Conservation (phyloP, 129 eudicot genomes). For the Cynara cardunculus region DNA sequence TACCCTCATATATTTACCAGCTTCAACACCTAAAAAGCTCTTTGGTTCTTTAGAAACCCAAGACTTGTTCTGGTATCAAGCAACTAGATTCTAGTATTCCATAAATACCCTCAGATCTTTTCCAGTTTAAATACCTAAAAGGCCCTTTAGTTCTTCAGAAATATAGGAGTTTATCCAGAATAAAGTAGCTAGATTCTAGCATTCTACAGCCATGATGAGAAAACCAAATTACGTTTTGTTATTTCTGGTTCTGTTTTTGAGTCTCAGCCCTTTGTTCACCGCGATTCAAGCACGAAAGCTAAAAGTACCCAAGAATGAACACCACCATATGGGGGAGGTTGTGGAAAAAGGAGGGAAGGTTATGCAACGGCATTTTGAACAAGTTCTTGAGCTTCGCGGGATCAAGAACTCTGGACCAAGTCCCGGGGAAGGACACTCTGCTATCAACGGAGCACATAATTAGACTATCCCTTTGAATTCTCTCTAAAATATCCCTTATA, state of each 20-base stretch:
- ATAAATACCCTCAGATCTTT: conserved; percentile 8
- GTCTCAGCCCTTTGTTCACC: conserved; percentile 25
- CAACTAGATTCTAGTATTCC: not conserved
- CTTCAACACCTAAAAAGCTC: not conserved
- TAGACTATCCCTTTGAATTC: not conserved
- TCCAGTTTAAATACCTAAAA: conserved; percentile 10
- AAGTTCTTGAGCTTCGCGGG: conserved; percentile 37
- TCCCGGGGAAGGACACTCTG: conserved; percentile 57
- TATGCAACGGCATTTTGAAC: conserved; percentile 11
- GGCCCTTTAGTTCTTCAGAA: conserved; percentile 5
- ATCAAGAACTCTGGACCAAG: conserved; percentile 65
- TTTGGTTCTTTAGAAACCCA: not conserved
- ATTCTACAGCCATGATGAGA: conserved; percentile 34
- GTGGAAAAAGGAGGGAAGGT: not conserved
- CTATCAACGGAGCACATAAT: conserved; percentile 20
- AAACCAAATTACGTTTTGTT: conserved; percentile 10
- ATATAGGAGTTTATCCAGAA: not conserved
- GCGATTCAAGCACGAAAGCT: conserved; percentile 20
- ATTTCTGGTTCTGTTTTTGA: conserved; percentile 30
- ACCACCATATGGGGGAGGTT: conserved; percentile 3
- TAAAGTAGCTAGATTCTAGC: not conserved
- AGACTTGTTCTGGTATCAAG: not conserved
- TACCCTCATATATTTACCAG: not conserved
- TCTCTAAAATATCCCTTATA: not conserved
- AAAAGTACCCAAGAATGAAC: conserved; percentile 17